Evolutionary conservation across 441 rosid genomes (phyloP).

Genomic region (Metrosideros polymorpha): DNA sequence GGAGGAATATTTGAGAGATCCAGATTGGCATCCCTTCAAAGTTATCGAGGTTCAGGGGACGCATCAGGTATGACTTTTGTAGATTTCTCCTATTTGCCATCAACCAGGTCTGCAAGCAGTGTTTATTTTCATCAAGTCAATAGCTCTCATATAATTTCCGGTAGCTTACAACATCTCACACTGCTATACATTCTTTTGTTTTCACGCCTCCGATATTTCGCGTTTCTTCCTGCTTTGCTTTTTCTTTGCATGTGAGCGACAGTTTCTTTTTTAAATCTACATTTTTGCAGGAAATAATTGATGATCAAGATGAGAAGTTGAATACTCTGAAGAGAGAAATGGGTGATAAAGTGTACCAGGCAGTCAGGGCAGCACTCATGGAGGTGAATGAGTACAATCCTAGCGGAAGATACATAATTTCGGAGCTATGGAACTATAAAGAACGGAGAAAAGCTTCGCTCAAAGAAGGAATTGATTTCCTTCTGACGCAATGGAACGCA

Average conservation of each 20-base stretch:
- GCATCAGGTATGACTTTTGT: constrained; percentile 22
- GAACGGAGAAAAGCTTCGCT: constrained; percentile 58
- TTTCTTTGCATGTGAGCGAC: neutral
- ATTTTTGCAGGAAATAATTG: constrained; percentile 50
- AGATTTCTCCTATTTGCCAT: neutral
- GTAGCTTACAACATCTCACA: neutral
- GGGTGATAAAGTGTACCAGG: constrained; percentile 46
- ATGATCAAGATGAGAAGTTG: constrained; percentile 59
- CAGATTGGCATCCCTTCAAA: constrained; percentile 95
- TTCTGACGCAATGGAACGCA: constrained; percentile 45
- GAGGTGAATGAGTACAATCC: constrained; percentile 87
- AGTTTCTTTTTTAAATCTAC: neutral
- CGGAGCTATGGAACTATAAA: constrained; percentile 71
- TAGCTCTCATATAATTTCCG: neutral
- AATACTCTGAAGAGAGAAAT: constrained; percentile 42
- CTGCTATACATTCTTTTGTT: neutral
- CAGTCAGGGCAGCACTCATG: constrained; percentile 51
- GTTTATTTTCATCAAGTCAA: neutral
- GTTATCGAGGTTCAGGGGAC: constrained; percentile 32
- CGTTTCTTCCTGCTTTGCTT: neutral
- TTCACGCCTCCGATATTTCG: neutral
- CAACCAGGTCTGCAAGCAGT: neutral
- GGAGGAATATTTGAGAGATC: constrained; percentile 91
- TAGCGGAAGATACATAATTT: constrained; percentile 72
- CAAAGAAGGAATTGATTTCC: constrained; percentile 43